Evolutionary conservation across 345 rosid species (phyloP), one percentile per base, ranked within the genome.

Genomic region (Mercurialis annua): DNA sequence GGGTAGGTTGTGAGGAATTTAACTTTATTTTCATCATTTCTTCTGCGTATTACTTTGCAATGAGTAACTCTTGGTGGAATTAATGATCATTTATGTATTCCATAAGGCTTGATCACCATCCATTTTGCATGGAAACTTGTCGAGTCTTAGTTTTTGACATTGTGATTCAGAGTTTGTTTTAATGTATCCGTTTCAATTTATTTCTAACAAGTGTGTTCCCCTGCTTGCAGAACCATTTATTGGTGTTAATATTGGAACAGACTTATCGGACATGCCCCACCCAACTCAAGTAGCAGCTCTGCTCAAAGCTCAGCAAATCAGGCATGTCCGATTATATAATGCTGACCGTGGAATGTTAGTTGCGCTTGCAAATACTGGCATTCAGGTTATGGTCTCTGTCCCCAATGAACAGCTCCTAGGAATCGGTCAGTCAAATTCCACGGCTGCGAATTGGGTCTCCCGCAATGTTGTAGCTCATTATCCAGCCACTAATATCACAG

Each of bases 401-500:
- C 98, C 99, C 17, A 95, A 92, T 66, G 97, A 95, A 2, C 92
- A 92, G 70, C 83, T 95, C 60, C 92, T 95, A 12, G 99, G 97
- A 51, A 87, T 95, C 24, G 97, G 99, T 74, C 98, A 92, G 67
- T 95, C 99, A 26, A 95, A 95, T 81, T 88, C 97, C 49, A 95
- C 98, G 0, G 99, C 99, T 23, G 99, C 97, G 15, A 92, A 95
- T 67, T 95, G 99, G 99, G 94, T 95, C 59, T 80, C 92, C 3
- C 90, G 85, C 59, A 92, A 90, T 79, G 81, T 95, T 8, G 78
- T 88, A 8, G 88, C 93, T 44, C 91, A 95, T 65, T 86, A 83
- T 75, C 99, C 99, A 4, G 88, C 97, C 6, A 92, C 99, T 73
- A 95, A 92, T 82, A 95, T 95, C 69, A 95, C 99, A 0, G 73